Percentiles rank a stretch among this genome's conserved stretches.
These are phyloP conservation scores for Pythium angustatum DNA, from an alignment of 352 stramenopile species.

Conservation along the genomic window DNA sequence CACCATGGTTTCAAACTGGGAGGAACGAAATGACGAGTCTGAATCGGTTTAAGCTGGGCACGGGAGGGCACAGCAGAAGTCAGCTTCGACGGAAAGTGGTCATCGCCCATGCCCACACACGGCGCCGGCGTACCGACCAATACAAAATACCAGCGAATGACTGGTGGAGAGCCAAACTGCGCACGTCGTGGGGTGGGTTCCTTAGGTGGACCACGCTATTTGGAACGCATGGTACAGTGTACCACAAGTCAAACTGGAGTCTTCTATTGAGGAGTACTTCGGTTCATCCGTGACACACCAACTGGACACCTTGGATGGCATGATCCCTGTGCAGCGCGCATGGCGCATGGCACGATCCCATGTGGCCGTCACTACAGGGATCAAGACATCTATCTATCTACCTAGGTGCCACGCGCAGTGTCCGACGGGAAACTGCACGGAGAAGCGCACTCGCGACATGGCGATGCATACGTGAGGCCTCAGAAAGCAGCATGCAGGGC, in stretches of 20 bases:
- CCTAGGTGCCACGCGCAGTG: too few species aligned
- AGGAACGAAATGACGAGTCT: slow-evolving; percentile 63
- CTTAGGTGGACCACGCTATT: slow-evolving; percentile 31
- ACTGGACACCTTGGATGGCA: too few species aligned
- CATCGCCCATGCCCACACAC: slow-evolving; percentile 10
- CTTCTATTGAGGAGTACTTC: slow-evolving; percentile 2
- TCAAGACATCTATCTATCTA: not conserved
- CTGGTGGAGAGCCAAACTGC: slow-evolving; percentile 58
- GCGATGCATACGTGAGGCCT: not conserved
- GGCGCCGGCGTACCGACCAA: slow-evolving; percentile 12
- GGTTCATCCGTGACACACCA: too few species aligned
- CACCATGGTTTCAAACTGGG: slow-evolving; percentile 60
- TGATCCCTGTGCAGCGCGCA: slow-evolving; percentile 6
- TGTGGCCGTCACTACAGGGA: not conserved
- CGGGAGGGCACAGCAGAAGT: slow-evolving; percentile 52
- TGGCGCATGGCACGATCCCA: too few species aligned
- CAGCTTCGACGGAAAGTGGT: slow-evolving; percentile 58
- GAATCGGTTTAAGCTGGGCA: slow-evolving; percentile 86
- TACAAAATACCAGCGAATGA: slow-evolving; percentile 54
- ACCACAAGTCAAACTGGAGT: slow-evolving; percentile 4
- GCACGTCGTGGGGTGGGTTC: not conserved
- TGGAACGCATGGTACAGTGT: not conserved
- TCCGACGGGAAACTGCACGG: too few species aligned
- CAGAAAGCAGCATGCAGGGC: not conserved
- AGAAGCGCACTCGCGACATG: not conserved